Conservation (phyloP, 2,329 filamentous ascomycete genomes). For the Thielaviopsis populi region DNA sequence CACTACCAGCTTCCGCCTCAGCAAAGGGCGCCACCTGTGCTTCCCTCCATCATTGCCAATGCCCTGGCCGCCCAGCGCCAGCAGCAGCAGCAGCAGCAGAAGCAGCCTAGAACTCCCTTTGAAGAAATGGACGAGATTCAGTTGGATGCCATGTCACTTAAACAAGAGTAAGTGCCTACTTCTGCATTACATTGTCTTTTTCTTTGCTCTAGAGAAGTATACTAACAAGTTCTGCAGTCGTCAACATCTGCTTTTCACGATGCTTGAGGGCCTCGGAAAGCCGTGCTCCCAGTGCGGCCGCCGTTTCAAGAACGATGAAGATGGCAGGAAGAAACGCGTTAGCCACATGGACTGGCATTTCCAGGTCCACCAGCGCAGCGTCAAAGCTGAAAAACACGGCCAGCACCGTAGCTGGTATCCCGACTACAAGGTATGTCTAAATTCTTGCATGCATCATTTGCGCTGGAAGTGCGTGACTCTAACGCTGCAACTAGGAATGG, state of each 20-base stretch:
- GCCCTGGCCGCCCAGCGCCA: conserved; percentile 23
- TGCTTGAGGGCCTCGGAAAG: conserved; percentile 72
- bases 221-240: background rate
- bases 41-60: conserved; percentile 24
- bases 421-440: conserved; percentile 55
- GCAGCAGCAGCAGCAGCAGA: conserved; percentile 16
- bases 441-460: conserved; percentile 16
- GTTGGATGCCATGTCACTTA: conserved; percentile 53
- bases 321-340: conserved; percentile 73
- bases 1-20: conserved; percentile 6
- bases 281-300: conserved; percentile 86
- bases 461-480: conserved; percentile 18
- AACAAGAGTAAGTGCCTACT: conserved; percentile 43
- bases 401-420: conserved; percentile 93
- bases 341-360: conserved; percentile 98
- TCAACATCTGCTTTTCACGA: conserved; percentile 48
- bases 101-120: conserved; percentile 17
- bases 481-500: conserved; percentile 53
- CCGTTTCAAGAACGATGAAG: conserved; percentile 62
- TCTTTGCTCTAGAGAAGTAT: background rate
- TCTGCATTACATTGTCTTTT: too few species aligned
- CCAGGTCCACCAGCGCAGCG: conserved; percentile 75
- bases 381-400: conserved; percentile 69
- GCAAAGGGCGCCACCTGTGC: conserved; percentile 21
- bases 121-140: conserved; percentile 23